Percentiles rank a stretch among this genome's conserved stretches.
These are phyloP conservation scores for Neonectria punicea DNA, from an alignment of 2,329 filamentous ascomycete genomes.

Conservation along the genomic window DNA sequence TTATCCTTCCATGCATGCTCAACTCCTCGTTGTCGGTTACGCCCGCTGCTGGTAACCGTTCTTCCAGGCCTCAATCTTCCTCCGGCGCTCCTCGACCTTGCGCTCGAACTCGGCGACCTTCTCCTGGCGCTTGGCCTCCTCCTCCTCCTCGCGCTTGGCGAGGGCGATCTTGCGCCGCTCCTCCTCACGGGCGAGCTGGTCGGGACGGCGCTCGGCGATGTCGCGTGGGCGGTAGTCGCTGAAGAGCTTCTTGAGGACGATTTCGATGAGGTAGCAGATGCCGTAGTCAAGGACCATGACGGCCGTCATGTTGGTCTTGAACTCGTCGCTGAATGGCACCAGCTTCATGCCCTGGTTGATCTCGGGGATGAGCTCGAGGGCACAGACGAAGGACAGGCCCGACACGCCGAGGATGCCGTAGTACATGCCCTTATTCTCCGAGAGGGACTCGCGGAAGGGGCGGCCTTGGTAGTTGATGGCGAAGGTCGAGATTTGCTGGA, in stretches of 20 bases:
- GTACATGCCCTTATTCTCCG: constrained; percentile 98
- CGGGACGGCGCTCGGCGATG: constrained; percentile 85
- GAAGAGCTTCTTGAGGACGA: constrained; percentile 84
- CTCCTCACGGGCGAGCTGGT: constrained; percentile 84
- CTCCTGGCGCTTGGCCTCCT: constrained; percentile 63
- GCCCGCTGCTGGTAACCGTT: constrained; percentile 10
- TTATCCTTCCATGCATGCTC: background rate
- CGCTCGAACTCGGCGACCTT: constrained; percentile 70
- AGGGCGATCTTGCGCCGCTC: constrained; percentile 69
- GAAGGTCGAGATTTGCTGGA: constrained; percentile 99
- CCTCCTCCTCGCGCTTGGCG: constrained; percentile 60
- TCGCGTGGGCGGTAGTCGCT: constrained; percentile 94
- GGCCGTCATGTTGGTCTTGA: constrained; percentile 85
- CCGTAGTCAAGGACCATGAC: constrained; percentile 90
- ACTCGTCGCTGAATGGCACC: constrained; percentile 88
- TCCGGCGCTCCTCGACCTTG: constrained; percentile 62
- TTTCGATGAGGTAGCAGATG: constrained; percentile 89
- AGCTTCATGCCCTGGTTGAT: constrained; percentile 94
- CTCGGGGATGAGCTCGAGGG: constrained; percentile 94
- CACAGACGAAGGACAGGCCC: constrained; percentile 91
- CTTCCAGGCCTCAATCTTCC: constrained; percentile 59
- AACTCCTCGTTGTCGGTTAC: background rate
- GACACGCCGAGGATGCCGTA: constrained; percentile 93
- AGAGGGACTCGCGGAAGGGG: constrained; percentile 94
- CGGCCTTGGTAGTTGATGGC: constrained; percentile 99